phyloP scores from a whole-genome alignment of 108 stramenopile species.

The Nitzschia sp. region DNA sequence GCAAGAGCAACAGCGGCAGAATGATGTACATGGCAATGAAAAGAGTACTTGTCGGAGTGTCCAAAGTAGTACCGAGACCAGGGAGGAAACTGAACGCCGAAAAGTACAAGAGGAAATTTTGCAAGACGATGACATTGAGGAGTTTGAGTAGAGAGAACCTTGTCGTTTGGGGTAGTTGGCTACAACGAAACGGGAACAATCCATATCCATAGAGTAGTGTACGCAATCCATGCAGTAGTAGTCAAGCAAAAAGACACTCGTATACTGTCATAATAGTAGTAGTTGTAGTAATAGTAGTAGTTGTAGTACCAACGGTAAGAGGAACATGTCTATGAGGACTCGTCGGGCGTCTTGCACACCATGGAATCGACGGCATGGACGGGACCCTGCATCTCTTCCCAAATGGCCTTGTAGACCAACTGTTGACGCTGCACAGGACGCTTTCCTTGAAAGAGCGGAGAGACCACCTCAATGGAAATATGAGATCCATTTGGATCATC shows the following conservation, averaged over 20 bases:
- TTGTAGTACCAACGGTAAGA: too few species aligned
- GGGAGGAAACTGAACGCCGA: neutral
- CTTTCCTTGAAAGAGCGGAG: constrained; percentile 78
- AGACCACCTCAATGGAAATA: constrained; percentile 82
- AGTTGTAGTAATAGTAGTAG: too few species aligned
- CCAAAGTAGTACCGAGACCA: neutral
- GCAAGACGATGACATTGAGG: constrained; percentile 53
- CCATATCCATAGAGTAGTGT: too few species aligned
- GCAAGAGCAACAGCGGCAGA: too few species aligned
- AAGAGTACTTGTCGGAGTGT: too few species aligned
- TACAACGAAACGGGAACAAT: too few species aligned
- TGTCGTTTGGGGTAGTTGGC: too few species aligned
- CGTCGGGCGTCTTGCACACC: constrained; percentile 87
- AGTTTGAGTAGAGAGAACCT: constrained; percentile 38
- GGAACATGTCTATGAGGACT: constrained; percentile 20
- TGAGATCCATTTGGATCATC: constrained; percentile 94
- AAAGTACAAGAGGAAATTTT: constrained; percentile 45
- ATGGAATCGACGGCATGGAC: constrained; percentile 92
- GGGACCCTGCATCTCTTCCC: constrained; percentile 87
- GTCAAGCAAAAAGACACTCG: too few species aligned
- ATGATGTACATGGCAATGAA: too few species aligned
- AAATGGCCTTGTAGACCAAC: constrained; percentile 92
- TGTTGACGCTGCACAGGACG: constrained; percentile 84
- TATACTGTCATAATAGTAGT: too few species aligned
- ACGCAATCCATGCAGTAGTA: too few species aligned